These are phyloP conservation scores for Apiotrichum gamsii DNA, from an alignment of 1,284 basidiomycete species.

Conservation along the genomic window DNA sequence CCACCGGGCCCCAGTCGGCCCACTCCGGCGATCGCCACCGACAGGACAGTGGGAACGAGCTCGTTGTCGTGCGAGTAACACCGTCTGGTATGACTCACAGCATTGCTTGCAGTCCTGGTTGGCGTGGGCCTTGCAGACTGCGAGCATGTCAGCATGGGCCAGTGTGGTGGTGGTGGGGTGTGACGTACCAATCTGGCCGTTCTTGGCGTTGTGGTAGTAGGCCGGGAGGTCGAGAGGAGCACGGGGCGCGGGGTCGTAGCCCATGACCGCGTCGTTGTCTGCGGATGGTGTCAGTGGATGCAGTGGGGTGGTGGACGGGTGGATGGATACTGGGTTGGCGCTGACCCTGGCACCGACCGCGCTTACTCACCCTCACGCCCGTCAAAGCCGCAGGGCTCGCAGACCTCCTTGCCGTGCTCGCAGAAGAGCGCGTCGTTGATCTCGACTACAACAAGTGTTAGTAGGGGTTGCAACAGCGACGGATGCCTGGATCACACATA, in stretches of 20 bases:
- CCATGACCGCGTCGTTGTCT: slow-evolving; percentile 48
- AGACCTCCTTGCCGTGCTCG: slow-evolving; percentile 48
- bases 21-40: neutral
- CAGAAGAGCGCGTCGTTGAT: slow-evolving; percentile 49
- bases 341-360: too few species aligned
- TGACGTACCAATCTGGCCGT: slow-evolving; percentile 27
- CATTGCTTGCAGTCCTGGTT: slow-evolving; percentile 45
- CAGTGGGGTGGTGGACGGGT: neutral
- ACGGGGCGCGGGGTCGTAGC: slow-evolving; percentile 40
- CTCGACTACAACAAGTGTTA: slow-evolving; percentile 35
- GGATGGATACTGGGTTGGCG: neutral
- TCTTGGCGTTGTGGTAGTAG: slow-evolving; percentile 43
- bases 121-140: slow-evolving; percentile 47
- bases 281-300: neutral
- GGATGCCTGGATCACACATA: neutral
- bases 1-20: neutral
- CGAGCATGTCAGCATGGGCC: too few species aligned
- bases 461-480: too few species aligned
- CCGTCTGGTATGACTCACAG: slow-evolving; percentile 39
- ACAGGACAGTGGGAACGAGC: too few species aligned
- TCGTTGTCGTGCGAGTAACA: neutral
- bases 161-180: too few species aligned
- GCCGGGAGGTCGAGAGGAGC: slow-evolving; percentile 42
- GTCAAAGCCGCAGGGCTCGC: slow-evolving; percentile 27
- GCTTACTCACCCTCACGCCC: slow-evolving; percentile 21